Conservation (phyloP, 352 stramenopile genomes). For the Globisporangium yorkense region DNA sequence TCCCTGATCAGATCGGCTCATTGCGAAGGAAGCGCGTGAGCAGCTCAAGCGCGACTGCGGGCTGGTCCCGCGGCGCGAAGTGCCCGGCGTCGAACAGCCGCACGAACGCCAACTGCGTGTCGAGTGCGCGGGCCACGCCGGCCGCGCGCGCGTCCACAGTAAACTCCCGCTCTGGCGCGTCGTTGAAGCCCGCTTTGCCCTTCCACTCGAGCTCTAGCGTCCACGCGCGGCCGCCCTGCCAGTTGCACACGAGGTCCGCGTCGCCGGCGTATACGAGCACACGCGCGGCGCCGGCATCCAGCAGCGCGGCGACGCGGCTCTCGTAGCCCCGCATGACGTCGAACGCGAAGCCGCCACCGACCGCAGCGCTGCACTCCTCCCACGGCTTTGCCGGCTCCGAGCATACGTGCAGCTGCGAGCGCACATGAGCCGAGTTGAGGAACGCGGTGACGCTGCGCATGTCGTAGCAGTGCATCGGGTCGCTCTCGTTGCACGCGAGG, state of each 20-base stretch:
- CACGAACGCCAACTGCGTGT: constrained; percentile 31
- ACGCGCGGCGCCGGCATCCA: constrained; percentile 48
- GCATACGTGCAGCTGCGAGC: constrained; percentile 18
- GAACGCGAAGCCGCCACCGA: constrained; percentile 79
- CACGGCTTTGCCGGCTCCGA: constrained; percentile 45
- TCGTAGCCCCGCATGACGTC: constrained; percentile 11
- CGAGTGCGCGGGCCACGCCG: constrained; percentile 20
- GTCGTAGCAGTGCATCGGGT: constrained; percentile 1
- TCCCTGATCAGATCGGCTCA: not conserved
- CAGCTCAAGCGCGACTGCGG: constrained; percentile 25
- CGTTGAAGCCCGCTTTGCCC: constrained; percentile 81
- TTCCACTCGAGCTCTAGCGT: constrained; percentile 88
- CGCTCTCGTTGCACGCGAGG: not conserved
- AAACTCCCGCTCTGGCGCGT: constrained; percentile 19
- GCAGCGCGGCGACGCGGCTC: constrained; percentile 78
- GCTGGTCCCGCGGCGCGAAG: constrained; percentile 37
- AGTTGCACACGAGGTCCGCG: constrained; percentile 95
- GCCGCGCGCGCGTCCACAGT: not conserved
- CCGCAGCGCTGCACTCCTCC: constrained; percentile 90
- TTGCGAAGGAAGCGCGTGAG: constrained; percentile 38
- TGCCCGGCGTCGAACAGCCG: constrained; percentile 38
- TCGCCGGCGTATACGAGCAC: constrained; percentile 96
- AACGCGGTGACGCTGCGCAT: constrained; percentile 3
- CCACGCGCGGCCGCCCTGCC: constrained; percentile 92
- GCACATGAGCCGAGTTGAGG: constrained; percentile 1